These are phyloP conservation scores for Flaveria robusta DNA, from an alignment of 129 eudicot species.

Conservation along the genomic window DNA sequence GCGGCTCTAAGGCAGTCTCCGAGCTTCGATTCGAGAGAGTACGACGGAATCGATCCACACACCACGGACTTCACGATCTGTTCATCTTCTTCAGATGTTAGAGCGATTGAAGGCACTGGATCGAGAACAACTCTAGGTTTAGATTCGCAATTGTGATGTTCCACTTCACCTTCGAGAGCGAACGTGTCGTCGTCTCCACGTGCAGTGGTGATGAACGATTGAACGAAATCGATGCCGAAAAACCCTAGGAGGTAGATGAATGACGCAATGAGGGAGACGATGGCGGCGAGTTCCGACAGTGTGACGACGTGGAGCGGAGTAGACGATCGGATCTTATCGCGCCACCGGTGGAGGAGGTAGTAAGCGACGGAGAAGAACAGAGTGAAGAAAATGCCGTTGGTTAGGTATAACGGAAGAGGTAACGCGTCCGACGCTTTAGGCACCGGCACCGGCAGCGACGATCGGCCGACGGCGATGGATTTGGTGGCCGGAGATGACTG, in stretches of 20 bases:
- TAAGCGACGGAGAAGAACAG: conserved; percentile 65
- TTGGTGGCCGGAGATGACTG: conserved; percentile 22
- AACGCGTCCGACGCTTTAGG: conserved; percentile 78
- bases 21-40: conserved; percentile 41
- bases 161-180: conserved; percentile 5
- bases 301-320: conserved; percentile 60
- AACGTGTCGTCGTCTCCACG: conserved; percentile 25
- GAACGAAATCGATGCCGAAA: conserved; percentile 72
- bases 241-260: conserved; percentile 60
- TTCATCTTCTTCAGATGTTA: conserved; percentile 41
- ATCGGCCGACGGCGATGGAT: conserved; percentile 2
- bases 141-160: neutral
- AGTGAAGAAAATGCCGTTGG: conserved; percentile 69
- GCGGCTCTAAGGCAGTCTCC: conserved; percentile 51
- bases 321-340: conserved; percentile 64
- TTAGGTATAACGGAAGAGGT: conserved; percentile 64
- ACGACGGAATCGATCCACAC: conserved; percentile 42
- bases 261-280: conserved; percentile 51
- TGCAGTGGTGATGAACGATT: conserved; percentile 42
- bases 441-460: conserved; percentile 33
- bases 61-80: conserved; percentile 39
- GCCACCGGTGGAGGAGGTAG: conserved; percentile 68
- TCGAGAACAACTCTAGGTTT: conserved; percentile 27
- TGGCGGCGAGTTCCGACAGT: conserved; percentile 52
- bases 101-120: neutral